Conservation (phyloP, 192 early-diverging fungal species). For the Mycoemilia scoparia region DNA sequence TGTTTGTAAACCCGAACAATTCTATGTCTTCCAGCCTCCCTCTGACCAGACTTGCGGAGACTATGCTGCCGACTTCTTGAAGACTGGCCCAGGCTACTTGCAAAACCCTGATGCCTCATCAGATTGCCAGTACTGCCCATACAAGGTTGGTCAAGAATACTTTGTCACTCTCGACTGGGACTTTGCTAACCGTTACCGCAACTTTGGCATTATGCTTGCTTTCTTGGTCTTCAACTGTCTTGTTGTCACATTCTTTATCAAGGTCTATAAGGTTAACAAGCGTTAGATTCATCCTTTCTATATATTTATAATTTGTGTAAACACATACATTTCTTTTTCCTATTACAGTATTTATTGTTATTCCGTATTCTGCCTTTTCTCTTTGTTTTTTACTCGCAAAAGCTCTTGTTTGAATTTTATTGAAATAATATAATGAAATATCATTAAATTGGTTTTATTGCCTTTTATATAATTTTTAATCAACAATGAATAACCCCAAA, state of each 20-base stretch:
- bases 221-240: slow-evolving; percentile 42
- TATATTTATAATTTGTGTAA: not conserved
- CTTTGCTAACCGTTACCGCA: slow-evolving; percentile 45
- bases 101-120: slow-evolving; percentile 27
- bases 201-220: slow-evolving; percentile 41
- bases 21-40: slow-evolving; percentile 34
- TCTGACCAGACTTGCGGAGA: slow-evolving; percentile 37
- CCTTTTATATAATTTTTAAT: too few species aligned
- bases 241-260: slow-evolving; percentile 18
- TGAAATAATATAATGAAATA: too few species aligned
- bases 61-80: slow-evolving; percentile 36
- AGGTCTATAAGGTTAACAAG: slow-evolving; percentile 22
- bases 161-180: slow-evolving; percentile 30
- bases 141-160: slow-evolving; percentile 37
- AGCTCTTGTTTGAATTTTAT: too few species aligned
- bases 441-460: too few species aligned
- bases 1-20: slow-evolving; percentile 28
- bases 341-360: too few species aligned
- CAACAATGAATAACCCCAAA: too few species aligned
- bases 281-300: slow-evolving; percentile 7
- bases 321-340: too few species aligned
- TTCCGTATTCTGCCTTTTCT: too few species aligned
- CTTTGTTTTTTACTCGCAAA: too few species aligned
- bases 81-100: slow-evolving; percentile 38
- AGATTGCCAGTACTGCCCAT: slow-evolving; percentile 44